Conservation (phyloP, 2,329 filamentous ascomycete species). For the Fusarium sp. region DNA sequence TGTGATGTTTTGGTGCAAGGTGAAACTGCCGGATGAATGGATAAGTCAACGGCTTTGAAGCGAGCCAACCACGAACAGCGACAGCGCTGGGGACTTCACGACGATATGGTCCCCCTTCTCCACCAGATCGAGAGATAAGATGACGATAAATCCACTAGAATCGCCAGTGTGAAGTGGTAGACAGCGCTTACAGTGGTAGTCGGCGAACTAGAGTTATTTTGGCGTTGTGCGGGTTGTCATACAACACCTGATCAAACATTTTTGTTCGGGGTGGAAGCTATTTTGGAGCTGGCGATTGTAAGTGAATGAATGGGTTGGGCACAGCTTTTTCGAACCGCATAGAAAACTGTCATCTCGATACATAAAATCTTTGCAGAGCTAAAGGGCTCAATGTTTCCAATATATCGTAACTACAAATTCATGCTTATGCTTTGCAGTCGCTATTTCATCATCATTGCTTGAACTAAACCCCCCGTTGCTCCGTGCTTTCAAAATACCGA, state of each 20-base stretch:
- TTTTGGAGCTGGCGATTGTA: neutral
- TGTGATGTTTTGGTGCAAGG: neutral
- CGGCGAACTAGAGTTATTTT: neutral
- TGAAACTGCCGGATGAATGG: slow-evolving; percentile 30
- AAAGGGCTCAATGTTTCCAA: neutral
- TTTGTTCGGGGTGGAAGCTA: neutral
- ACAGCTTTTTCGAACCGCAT: no score
- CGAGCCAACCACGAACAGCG: slow-evolving; percentile 21
- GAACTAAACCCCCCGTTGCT: slow-evolving; percentile 9
- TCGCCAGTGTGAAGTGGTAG: neutral
- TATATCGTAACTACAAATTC: neutral
- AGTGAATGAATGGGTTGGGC: neutral
- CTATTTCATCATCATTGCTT: neutral
- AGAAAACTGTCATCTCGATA: no score
- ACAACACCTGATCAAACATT: neutral
- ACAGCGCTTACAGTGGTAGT: neutral
- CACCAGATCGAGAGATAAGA: slow-evolving; percentile 11
- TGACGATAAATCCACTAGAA: neutral
- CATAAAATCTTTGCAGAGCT: no score
- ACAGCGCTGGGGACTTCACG: neutral
- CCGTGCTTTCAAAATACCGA: slow-evolving; percentile 40
- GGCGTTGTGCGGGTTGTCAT: neutral
- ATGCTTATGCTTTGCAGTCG: neutral
- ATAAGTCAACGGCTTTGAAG: slow-evolving; percentile 17
- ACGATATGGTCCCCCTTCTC: neutral